These are phyloP conservation scores for Drechslera avenae DNA, from an alignment of 2,329 filamentous ascomycete genomes.

Conservation along the genomic window DNA sequence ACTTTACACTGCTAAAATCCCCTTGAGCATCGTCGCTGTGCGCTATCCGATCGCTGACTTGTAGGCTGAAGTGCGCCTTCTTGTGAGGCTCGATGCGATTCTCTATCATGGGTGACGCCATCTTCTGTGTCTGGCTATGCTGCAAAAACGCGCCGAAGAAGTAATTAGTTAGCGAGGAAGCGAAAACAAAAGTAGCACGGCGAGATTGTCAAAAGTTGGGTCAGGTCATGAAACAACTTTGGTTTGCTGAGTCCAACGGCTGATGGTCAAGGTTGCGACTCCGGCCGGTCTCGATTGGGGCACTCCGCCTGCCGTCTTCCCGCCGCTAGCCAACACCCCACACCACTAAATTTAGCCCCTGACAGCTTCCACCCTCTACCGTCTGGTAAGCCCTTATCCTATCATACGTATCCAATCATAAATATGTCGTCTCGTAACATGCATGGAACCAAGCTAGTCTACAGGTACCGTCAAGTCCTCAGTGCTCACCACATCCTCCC, in stretches of 20 bases:
- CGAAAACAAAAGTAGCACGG: background rate
- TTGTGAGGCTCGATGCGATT: slow-evolving; percentile 46
- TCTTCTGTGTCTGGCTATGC: slow-evolving; percentile 9
- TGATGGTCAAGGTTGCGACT: slow-evolving; percentile 3
- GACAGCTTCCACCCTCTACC: background rate
- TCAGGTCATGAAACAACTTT: background rate
- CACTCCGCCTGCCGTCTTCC: slow-evolving; percentile 12
- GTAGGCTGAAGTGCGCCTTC: slow-evolving; percentile 47
- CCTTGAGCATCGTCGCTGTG: slow-evolving; percentile 22
- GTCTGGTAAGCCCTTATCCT: no score
- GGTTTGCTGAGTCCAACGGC: slow-evolving; percentile 5
- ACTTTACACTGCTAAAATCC: slow-evolving; percentile 43
- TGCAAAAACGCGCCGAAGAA: background rate
- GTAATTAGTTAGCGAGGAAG: background rate
- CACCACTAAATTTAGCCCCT: slow-evolving; percentile 4
- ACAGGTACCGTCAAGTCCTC: background rate
- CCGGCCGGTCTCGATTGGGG: slow-evolving; percentile 9
- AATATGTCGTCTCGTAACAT: no score
- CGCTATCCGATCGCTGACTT: slow-evolving; percentile 43
- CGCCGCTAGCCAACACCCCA: slow-evolving; percentile 11
- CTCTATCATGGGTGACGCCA: slow-evolving; percentile 47
- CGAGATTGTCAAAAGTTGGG: background rate
- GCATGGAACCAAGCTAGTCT: no score
- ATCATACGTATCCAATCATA: no score
- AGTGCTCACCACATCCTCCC: slow-evolving; percentile 3